phyloP scores from a whole-genome alignment of 805 yeast species.

The Ogataea salicorniae region DNA sequence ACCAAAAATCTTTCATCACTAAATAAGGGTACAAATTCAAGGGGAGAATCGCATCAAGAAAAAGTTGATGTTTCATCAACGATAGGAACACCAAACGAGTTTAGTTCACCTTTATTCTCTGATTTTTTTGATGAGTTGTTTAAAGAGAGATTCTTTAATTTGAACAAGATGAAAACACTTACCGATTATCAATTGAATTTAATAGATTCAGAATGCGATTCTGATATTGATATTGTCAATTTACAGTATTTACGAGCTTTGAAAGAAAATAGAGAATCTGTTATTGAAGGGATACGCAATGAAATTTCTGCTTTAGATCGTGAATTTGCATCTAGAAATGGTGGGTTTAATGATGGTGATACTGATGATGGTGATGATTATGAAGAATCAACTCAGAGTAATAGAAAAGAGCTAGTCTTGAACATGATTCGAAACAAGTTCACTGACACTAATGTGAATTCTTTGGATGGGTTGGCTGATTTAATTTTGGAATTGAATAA shows the following conservation, averaged over 20 bases:
- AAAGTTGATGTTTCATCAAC: conserved; percentile 2
- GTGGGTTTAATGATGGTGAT: not conserved
- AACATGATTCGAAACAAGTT: conserved; percentile 4
- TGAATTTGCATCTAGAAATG: conserved; percentile 6
- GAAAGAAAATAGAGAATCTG: conserved; percentile 18
- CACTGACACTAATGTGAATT: conserved; percentile 4
- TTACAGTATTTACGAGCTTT: conserved; percentile 11
- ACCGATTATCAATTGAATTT: conserved; percentile 13
- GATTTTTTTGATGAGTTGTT: conserved; percentile 11
- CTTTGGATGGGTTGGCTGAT: conserved; percentile 13
- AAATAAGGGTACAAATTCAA: not conserved
- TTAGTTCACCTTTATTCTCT: conserved; percentile 11
- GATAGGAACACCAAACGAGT: conserved; percentile 5
- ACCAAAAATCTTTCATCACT: not conserved
- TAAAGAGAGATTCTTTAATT: conserved; percentile 6
- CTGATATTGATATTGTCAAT: conserved; percentile 6
- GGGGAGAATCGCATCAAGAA: not conserved
- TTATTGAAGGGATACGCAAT: conserved; percentile 8
- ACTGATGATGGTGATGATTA: not conserved
- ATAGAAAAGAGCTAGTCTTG: conserved; percentile 2
- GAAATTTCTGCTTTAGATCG: conserved; percentile 14
- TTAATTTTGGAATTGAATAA: conserved; percentile 5
- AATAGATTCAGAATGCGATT: conserved; percentile 5
- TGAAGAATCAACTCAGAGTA: not conserved
- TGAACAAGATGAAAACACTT: conserved; percentile 8